A percentile compares a stretch with the other conserved stretches of the same genome.
Conservation (phyloP, 2,329 filamentous ascomycete genomes). For the Cercospora berteroae region DNA sequence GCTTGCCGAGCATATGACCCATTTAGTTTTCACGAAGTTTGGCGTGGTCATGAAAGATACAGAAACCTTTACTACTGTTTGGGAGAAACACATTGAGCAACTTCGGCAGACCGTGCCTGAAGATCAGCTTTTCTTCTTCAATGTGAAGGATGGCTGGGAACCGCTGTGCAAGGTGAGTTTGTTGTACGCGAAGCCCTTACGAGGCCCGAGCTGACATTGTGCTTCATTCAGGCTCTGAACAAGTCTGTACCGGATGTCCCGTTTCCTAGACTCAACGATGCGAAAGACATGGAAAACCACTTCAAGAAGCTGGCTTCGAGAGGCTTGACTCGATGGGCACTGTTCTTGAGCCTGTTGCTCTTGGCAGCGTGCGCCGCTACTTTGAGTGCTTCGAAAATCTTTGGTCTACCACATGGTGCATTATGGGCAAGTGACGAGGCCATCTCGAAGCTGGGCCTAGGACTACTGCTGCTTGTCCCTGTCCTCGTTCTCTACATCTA, state of each 20-base stretch:
- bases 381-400: neutral
- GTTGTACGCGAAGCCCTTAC: too few relatives aligned
- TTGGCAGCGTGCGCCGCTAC: neutral
- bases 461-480: neutral
- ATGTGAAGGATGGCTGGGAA: constrained; percentile 31
- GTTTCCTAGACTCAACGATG: constrained; percentile 26
- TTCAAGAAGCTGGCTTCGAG: constrained; percentile 9
- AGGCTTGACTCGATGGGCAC: constrained; percentile 13
- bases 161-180: constrained; percentile 34
- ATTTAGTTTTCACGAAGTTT: constrained; percentile 13
- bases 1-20: neutral
- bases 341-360: neutral
- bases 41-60: neutral
- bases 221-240: constrained; percentile 14
- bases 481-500: neutral
- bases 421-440: neutral
- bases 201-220: too few relatives aligned
- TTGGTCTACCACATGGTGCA: neutral
- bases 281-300: constrained; percentile 10
- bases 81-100: constrained; percentile 12
- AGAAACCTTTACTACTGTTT: neutral
- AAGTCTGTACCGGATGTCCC: constrained; percentile 25
- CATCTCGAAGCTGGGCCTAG: neutral
- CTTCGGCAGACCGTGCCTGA: constrained; percentile 8
- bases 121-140: constrained; percentile 24